These are phyloP conservation scores for Carpinus fangiana DNA, from an alignment of 306 rosid genomes.

Conservation along the genomic window DNA sequence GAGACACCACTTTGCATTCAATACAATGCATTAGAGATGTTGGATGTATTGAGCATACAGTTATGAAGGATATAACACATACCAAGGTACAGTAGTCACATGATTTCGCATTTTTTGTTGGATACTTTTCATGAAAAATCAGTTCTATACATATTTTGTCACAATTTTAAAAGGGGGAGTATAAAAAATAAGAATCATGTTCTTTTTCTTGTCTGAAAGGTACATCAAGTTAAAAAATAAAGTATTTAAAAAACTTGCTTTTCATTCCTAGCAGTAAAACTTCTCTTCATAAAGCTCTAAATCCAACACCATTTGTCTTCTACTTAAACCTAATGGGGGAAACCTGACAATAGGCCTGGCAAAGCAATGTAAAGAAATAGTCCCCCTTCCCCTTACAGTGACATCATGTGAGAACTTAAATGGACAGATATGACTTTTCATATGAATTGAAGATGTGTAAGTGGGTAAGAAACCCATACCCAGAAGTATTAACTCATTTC, in stretches of 20 bases:
- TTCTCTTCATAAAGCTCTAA: neutral
- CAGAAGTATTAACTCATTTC: slow-evolving; percentile 10
- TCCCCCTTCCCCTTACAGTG: neutral
- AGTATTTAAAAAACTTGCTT: neutral
- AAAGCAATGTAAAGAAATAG: neutral
- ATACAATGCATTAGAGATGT: neutral
- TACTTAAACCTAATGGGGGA: neutral
- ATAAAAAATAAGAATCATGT: neutral
- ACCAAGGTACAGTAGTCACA: neutral
- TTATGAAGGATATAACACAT: no score
- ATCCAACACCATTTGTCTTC: neutral
- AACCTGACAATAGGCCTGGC: neutral
- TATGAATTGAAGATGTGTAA: neutral
- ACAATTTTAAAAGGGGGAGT: no score
- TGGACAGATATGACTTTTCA: neutral
- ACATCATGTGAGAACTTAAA: neutral
- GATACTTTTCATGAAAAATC: neutral
- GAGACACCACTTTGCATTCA: neutral
- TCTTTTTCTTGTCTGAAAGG: neutral
- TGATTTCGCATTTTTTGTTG: neutral
- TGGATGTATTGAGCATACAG: no score
- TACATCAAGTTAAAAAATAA: neutral
- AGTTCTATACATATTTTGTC: neutral
- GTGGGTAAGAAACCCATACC: neutral
- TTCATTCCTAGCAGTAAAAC: neutral